Conservation (phyloP, 371 early-diverging fungal species). For the Mortierella sp. region DNA sequence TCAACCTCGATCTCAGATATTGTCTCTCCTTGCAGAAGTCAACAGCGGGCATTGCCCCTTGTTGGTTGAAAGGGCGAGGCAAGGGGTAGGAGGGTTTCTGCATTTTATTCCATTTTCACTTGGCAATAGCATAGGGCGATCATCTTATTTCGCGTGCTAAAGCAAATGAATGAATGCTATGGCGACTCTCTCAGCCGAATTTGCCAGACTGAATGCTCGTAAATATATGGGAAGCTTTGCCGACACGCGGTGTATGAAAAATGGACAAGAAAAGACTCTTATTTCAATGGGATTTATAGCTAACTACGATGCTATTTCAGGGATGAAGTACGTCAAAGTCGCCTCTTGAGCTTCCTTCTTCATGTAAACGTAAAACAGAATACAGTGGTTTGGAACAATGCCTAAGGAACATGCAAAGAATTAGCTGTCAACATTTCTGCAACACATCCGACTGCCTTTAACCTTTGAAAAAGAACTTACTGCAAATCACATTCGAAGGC, state of each 20-base stretch:
- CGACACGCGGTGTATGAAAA: too few relatives aligned
- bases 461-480: conserved; percentile 16
- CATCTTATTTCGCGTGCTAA: neutral
- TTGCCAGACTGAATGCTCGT: neutral
- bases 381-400: conserved; percentile 30
- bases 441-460: too few relatives aligned
- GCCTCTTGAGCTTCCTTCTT: conserved; percentile 26
- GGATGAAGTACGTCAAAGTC: conserved; percentile 42
- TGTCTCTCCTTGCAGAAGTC: neutral
- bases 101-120: neutral
- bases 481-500: conserved; percentile 45
- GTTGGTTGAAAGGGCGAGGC: conserved; percentile 4
- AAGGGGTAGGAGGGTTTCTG: neutral
- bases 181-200: neutral
- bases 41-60: conserved; percentile 3
- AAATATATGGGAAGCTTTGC: too few relatives aligned
- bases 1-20: conserved; percentile 8
- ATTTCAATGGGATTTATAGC: too few relatives aligned
- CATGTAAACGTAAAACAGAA: conserved; percentile 42
- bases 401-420: neutral
- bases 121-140: neutral
- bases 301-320: neutral
- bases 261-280: neutral
- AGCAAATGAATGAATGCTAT: neutral
- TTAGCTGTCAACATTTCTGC: neutral